Base-by-base conservation (phyloP, 2,329 filamentous ascomycete species). In the Diaporthe ilicicola region DNA sequence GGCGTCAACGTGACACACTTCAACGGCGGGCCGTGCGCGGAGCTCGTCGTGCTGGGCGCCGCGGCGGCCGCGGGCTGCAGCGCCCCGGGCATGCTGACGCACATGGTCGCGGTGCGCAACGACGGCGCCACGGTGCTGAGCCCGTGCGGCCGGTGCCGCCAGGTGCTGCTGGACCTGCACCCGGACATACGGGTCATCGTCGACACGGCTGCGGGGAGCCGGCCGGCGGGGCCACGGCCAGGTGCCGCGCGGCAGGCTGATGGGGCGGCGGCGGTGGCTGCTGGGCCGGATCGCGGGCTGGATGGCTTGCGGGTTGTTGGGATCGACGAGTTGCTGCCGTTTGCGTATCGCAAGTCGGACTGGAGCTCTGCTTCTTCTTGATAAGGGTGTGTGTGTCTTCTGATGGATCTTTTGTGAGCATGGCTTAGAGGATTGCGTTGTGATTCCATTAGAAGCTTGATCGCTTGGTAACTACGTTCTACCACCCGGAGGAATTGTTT, bases 1-100 rank as follows among this genome's bases (percentile, higher is more conserved):
- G 59, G 59, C 2, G 48, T 64, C n/a, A 64, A 64, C 29, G 59
- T 64, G 13, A 12, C 59, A 29, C 59, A 64, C 44, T 64, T 64
- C 44, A 64, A 64, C 59, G 59, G 59, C 44, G 59, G 59, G 44
- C 59, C 59, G n/a, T 64, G 59, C 59, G 59, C 59, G n/a, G 59
- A 64, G n/a, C 59, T 64, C 1, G 42, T 50, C 1, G 32, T 48
- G 3, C 44, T 64, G 19, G 59, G 59, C 44, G 19, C 59, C 1
- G 59, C 59, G 7, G 59, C 59, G 1, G 59, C 59, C 29, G 59
- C 27, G 42, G 59, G 59, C 19, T 64, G 42, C 12, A 42, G 59
- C n/a, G 27, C 19, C 4, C 44, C 59, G 1, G 59, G 59, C 0
- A 19, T 13, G 0, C 59, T 64, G 1, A 64, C 29, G 59, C 44